These are phyloP conservation scores for Pichia membranifaciens DNA, from an alignment of 805 yeast genomes.

Conservation along the genomic window DNA sequence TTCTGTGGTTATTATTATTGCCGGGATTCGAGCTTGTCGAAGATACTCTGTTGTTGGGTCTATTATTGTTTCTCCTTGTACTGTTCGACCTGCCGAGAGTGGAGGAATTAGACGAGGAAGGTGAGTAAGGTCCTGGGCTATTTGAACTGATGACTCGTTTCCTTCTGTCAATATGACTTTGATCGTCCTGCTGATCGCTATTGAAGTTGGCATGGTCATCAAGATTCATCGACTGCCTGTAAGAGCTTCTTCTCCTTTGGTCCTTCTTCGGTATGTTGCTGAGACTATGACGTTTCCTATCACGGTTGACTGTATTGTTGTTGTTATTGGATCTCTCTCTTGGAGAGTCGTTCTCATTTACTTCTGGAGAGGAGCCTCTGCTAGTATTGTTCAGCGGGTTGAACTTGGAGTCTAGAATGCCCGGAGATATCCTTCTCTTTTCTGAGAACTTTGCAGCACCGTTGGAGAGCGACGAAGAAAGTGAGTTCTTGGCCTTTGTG, in stretches of 20 bases:
- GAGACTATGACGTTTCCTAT: slow-evolving; percentile 5
- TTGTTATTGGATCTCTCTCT: neutral
- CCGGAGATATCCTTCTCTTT: slow-evolving; percentile 6
- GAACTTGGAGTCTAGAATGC: slow-evolving; percentile 1
- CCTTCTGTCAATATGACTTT: neutral
- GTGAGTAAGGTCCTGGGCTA: neutral
- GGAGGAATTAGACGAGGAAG: neutral
- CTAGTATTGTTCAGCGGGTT: neutral
- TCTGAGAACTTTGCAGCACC: neutral
- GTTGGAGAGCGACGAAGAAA: neutral
- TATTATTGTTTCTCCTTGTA: slow-evolving; percentile 4
- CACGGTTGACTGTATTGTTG: neutral
- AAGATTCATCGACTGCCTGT: slow-evolving; percentile 7
- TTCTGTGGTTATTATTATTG: slow-evolving; percentile 1
- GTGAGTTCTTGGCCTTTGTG: neutral
- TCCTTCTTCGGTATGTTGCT: neutral
- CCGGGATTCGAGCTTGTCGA: neutral
- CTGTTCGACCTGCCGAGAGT: neutral
- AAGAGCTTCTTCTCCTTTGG: slow-evolving; percentile 3
- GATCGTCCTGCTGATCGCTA: neutral
- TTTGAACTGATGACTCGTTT: slow-evolving; percentile 1
- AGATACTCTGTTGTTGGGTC: slow-evolving; percentile 6
- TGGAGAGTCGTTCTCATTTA: neutral
- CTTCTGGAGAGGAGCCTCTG: neutral
- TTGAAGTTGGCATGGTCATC: slow-evolving; percentile 5